A percentile compares a stretch with the other conserved stretches of the same genome.
Evolutionary conservation across 257 asterid species (phyloP).

Genomic region (Rauvolfia tetraphylla): DNA sequence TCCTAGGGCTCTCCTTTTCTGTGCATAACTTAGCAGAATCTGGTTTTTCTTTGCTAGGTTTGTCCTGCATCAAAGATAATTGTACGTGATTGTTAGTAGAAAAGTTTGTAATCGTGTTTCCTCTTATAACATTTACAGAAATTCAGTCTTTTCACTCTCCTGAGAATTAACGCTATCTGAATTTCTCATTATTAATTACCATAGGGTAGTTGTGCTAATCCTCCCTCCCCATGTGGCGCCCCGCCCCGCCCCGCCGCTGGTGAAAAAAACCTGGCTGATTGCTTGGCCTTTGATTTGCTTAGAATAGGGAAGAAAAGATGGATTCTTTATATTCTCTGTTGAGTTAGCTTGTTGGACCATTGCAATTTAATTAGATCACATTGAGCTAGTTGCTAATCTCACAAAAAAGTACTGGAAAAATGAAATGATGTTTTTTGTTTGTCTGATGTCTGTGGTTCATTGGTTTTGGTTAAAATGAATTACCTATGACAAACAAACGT

Average conservation of each 20-base stretch:
- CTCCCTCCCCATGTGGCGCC: not conserved
- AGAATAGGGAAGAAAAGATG: not conserved
- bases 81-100: not conserved
- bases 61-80: no score
- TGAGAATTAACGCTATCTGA: not conserved
- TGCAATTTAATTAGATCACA: not conserved
- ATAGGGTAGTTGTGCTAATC: not conserved
- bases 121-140: not conserved
- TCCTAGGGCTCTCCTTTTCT: no score
- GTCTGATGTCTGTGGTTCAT: not conserved
- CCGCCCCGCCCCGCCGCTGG: no score
- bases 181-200: not conserved
- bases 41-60: no score
- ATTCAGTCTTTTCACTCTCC: not conserved
- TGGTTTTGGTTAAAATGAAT: not conserved
- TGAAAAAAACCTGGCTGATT: not conserved
- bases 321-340: not conserved
- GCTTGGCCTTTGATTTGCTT: not conserved
- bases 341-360: not conserved
- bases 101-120: not conserved
- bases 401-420: not conserved
- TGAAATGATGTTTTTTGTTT: not conserved
- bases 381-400: not conserved
- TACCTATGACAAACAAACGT: not conserved
- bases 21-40: no score